Conservation (phyloP, 805 yeast genomes). For the Zygotorulaspora chibaensis region DNA sequence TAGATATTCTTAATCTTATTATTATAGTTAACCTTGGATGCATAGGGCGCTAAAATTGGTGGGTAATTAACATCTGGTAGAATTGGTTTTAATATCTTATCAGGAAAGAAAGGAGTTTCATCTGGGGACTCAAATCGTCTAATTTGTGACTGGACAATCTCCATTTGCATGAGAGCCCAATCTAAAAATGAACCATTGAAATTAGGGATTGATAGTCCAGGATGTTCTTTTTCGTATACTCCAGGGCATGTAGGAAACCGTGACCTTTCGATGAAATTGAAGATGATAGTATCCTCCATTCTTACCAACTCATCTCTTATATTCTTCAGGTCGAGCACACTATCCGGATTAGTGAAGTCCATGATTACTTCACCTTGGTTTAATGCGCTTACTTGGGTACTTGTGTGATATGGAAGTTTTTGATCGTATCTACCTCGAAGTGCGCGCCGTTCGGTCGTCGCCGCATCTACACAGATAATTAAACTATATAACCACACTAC, state of each 20-base stretch:
- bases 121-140: conserved; percentile 94
- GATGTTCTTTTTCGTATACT: conserved; percentile 58
- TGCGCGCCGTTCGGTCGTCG: no score
- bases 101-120: conserved; percentile 84
- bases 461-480: no score
- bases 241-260: conserved; percentile 75
- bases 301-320: conserved; percentile 81
- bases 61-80: conserved; percentile 81
- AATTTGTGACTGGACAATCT: conserved; percentile 69
- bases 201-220: conserved; percentile 50
- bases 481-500: no score
- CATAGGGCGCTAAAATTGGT: conserved; percentile 65
- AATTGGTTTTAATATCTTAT: conserved; percentile 56
- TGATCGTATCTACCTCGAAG: no score
- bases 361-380: conserved; percentile 35
- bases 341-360: conserved; percentile 82
- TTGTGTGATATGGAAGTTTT: no score
- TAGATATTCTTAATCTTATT: conserved; percentile 62
- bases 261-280: conserved; percentile 87
- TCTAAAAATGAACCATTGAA: conserved; percentile 82
- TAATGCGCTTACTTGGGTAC: neutral
- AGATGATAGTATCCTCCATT: conserved; percentile 95
- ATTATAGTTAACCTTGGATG: conserved; percentile 74
- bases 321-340: conserved; percentile 74
- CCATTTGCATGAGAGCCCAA: conserved; percentile 76